A percentile compares a stretch with the other conserved stretches of the same genome.
These are phyloP conservation scores for Parmelia sp. DNA, from an alignment of 495 filamentous ascomycete species.

Conservation along the genomic window DNA sequence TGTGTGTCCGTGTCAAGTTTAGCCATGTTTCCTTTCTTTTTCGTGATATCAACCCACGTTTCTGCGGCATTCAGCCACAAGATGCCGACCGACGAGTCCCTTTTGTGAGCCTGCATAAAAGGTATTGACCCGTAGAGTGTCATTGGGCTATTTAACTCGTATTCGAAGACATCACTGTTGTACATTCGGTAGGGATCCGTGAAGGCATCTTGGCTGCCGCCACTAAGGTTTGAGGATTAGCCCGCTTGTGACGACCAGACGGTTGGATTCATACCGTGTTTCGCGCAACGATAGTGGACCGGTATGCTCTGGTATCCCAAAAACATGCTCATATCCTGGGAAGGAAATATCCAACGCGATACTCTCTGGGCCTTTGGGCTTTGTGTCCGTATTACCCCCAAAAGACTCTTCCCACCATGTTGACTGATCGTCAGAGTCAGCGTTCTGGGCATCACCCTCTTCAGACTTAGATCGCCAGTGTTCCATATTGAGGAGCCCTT, in stretches of 20 bases:
- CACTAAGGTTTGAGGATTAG: constrained; percentile 26
- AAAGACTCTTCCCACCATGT: constrained; percentile 98
- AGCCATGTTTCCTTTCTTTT: constrained; percentile 65
- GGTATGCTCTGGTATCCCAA: constrained; percentile 90
- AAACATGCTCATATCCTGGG: constrained; percentile 85
- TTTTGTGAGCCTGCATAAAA: constrained; percentile 95
- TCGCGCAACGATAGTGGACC: constrained; percentile 79
- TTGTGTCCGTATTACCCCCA: constrained; percentile 87
- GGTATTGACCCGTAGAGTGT: constrained; percentile 95
- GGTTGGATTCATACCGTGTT: constrained; percentile 69
- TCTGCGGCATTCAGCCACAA: constrained; percentile 98
- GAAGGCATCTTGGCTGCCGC: constrained; percentile 76
- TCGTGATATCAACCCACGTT: constrained; percentile 93
- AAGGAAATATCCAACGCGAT: constrained; percentile 87
- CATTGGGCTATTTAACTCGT: constrained; percentile 94
- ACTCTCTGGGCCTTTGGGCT: constrained; percentile 85
- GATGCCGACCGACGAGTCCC: constrained; percentile 89
- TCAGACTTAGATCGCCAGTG: constrained; percentile 93
- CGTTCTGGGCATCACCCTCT: constrained; percentile 45
- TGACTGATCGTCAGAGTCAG: constrained; percentile 64
- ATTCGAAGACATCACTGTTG: constrained; percentile 98
- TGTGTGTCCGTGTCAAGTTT: constrained; percentile 81
- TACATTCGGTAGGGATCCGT: constrained; percentile 91
- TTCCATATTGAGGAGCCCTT: constrained; percentile 82
- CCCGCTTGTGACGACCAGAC: constrained; percentile 59